Evolutionary conservation across 805 yeast genomes (phyloP).

Genomic region (Teunomyces stri): DNA sequence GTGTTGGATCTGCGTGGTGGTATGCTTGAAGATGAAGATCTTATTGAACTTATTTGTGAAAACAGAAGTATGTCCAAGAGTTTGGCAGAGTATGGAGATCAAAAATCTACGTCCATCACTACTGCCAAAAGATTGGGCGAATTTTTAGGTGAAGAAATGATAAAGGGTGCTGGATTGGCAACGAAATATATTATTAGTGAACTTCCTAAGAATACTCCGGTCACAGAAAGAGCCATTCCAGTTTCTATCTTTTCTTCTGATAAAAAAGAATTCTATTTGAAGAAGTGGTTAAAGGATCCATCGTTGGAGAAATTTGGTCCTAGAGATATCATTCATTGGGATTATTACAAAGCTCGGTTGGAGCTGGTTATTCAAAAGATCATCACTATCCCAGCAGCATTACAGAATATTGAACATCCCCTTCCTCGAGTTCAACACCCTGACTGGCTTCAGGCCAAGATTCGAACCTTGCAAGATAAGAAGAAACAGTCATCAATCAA

Average conservation of each 20-base stretch:
- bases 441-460: conserved; percentile 76
- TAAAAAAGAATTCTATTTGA: conserved; percentile 68
- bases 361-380: conserved; percentile 93
- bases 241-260: conserved; percentile 94
- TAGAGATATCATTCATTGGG: conserved; percentile 89
- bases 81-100: conserved; percentile 81
- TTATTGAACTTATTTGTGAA: conserved; percentile 92
- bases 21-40: conserved; percentile 88
- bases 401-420: conserved; percentile 84
- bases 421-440: conserved; percentile 95
- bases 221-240: conserved; percentile 95
- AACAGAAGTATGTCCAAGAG: conserved; percentile 94
- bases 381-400: conserved; percentile 95
- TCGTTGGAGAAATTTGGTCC: conserved; percentile 81
- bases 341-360: conserved; percentile 82
- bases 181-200: conserved; percentile 90
- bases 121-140: conserved; percentile 93
- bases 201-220: conserved; percentile 81
- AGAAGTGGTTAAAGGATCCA: conserved; percentile 85
- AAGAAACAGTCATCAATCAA: conserved; percentile 68
- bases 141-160: conserved; percentile 94
- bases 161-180: conserved; percentile 92
- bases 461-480: conserved; percentile 59
- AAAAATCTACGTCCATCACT: conserved; percentile 92
- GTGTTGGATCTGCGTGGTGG: conserved; percentile 84